Percentiles rank a stretch among this genome's conserved stretches.
Evolutionary conservation across 116 monocot species (phyloP).

Genomic region (Posidonia oceanica): DNA sequence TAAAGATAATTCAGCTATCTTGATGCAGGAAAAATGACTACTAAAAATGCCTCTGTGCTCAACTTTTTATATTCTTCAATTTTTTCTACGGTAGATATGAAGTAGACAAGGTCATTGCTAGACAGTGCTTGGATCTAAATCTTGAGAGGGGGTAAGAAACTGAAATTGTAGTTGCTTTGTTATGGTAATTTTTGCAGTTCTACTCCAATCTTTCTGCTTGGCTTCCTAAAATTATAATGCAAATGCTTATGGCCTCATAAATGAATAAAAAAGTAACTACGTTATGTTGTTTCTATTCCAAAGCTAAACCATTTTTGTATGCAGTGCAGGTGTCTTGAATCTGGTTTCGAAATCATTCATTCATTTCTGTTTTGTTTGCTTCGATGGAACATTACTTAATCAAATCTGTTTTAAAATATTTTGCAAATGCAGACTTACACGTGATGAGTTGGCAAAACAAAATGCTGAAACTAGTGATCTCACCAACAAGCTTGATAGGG

Average conservation of each 20-base stretch:
- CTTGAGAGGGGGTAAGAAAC: conserved; percentile 73
- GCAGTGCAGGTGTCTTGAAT: no score
- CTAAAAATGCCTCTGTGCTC: not conserved
- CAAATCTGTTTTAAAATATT: not conserved
- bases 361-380: no score
- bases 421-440: conserved; percentile 48
- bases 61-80: not conserved
- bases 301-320: no score
- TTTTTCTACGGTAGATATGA: conserved; percentile 40
- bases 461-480: conserved; percentile 65
- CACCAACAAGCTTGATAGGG: conserved; percentile 72
- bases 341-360: no score
- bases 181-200: no score
- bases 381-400: no score
- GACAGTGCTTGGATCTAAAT: conserved; percentile 64
- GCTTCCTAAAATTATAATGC: no score
- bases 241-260: no score
- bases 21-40: not conserved
- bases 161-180: not conserved
- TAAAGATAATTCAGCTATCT: no score
- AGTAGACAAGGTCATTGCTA: conserved; percentile 55
- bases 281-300: no score
- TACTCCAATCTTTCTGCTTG: no score
- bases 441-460: conserved; percentile 82
- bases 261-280: no score